A percentile compares a stretch with the other conserved stretches of the same genome.
Evolutionary conservation across 164 flowering plant species (phyloP).

Genomic region (Berberis vulgaris): DNA sequence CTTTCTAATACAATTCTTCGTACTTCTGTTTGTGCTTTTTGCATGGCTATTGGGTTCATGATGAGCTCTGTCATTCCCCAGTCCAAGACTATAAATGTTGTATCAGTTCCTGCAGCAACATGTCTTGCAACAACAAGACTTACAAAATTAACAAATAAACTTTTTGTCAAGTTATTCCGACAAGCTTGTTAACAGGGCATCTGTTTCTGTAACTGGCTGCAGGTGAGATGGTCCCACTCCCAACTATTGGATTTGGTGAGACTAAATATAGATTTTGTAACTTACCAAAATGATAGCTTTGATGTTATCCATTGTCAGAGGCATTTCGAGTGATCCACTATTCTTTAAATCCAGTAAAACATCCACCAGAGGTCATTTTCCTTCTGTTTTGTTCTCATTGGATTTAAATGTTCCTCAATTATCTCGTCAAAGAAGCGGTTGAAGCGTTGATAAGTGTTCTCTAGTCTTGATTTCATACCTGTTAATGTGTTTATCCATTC

Average conservation of each 20-base stretch:
- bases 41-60: slow-evolving; percentile 29
- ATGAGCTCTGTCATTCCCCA: slow-evolving; percentile 57
- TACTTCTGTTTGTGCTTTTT: slow-evolving; percentile 39
- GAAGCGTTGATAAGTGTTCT: not conserved
- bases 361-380: not conserved
- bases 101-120: slow-evolving; percentile 67
- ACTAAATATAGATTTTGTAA: not conserved
- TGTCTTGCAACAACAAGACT: slow-evolving; percentile 30
- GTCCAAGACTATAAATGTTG: slow-evolving; percentile 38
- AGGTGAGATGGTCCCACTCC: no score
- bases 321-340: not conserved
- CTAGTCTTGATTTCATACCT: slow-evolving; percentile 23
- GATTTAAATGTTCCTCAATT: slow-evolving; percentile 2
- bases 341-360: not conserved
- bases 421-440: not conserved
- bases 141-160: not conserved
- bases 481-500: slow-evolving; percentile 36
- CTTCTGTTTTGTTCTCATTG: not conserved
- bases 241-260: not conserved
- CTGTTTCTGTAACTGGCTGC: no score
- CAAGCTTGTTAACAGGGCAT: no score
- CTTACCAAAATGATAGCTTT: slow-evolving; percentile 2
- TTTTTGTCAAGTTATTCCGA: no score
- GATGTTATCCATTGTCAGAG: not conserved
- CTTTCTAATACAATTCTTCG: slow-evolving; percentile 26